Percentiles rank a stretch among this genome's conserved stretches.
Evolutionary conservation across 352 stramenopile species (phyloP).

Genomic region (Phytopythium boreale): DNA sequence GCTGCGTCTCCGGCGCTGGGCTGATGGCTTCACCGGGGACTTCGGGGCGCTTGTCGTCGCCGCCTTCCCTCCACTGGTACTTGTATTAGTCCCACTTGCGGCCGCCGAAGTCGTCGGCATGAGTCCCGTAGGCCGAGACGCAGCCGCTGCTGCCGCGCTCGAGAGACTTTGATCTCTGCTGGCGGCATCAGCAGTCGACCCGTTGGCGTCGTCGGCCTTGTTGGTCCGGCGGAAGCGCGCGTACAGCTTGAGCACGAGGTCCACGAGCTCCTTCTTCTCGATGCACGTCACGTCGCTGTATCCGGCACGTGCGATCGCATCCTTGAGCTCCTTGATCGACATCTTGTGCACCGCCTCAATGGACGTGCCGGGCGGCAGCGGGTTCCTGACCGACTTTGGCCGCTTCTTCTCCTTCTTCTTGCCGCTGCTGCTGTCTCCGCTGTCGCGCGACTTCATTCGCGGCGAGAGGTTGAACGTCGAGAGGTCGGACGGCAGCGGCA

Average conservation of each 20-base stretch:
- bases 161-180: conserved; percentile 1
- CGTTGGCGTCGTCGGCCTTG: conserved; percentile 20
- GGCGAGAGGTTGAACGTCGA: conserved; percentile 46
- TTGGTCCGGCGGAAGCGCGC: conserved; percentile 55
- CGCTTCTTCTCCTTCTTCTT: conserved; percentile 33
- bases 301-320: conserved; percentile 60
- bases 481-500: conserved; percentile 57
- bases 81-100: background rate
- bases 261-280: conserved; percentile 80
- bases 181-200: background rate
- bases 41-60: background rate
- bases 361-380: conserved; percentile 44
- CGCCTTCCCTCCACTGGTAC: background rate
- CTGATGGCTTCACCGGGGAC: background rate
- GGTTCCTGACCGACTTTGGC: conserved; percentile 48
- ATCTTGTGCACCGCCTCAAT: conserved; percentile 70
- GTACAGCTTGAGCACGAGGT: conserved; percentile 82
- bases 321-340: conserved; percentile 78
- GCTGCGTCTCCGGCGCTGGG: conserved; percentile 3
- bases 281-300: conserved; percentile 75
- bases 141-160: background rate
- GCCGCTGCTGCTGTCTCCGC: conserved; percentile 5
- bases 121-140: conserved; percentile 2
- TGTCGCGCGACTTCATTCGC: conserved; percentile 8
- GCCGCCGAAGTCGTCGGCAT: conserved; percentile 3